Evolutionary conservation across 495 filamentous ascomycete genomes (phyloP).

Genomic region (Platismatia glauca): DNA sequence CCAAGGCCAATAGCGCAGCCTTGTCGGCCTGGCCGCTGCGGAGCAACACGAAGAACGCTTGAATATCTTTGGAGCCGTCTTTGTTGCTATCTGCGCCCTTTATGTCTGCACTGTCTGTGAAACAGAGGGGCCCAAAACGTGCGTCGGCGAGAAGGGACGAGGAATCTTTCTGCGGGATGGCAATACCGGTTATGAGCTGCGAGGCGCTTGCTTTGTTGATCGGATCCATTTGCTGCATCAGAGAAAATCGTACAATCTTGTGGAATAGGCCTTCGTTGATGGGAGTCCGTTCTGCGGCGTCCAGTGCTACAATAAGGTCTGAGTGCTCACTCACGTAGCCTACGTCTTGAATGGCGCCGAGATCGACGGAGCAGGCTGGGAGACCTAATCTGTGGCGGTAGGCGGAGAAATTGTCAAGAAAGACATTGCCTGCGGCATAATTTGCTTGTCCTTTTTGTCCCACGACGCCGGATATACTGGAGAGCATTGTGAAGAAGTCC

Average conservation of each 20-base stretch:
- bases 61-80: no score
- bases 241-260: slow-evolving; percentile 11
- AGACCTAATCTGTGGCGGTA: background rate
- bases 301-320: background rate
- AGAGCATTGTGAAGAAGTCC: background rate
- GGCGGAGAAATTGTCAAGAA: background rate
- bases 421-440: background rate
- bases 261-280: background rate
- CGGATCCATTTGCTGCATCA: no score
- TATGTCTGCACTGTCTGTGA: no score
- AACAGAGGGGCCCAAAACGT: no score
- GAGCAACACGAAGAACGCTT: no score
- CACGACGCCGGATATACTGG: background rate
- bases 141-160: no score
- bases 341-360: background rate
- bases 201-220: no score
- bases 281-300: background rate
- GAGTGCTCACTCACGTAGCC: background rate
- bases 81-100: no score
- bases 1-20: background rate
- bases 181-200: no score
- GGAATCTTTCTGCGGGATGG: no score
- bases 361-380: background rate
- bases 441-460: background rate
- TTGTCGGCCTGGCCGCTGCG: background rate